Base-by-base conservation (phyloP, 2,329 filamentous ascomycete species). In the Zasmidium angulare region DNA sequence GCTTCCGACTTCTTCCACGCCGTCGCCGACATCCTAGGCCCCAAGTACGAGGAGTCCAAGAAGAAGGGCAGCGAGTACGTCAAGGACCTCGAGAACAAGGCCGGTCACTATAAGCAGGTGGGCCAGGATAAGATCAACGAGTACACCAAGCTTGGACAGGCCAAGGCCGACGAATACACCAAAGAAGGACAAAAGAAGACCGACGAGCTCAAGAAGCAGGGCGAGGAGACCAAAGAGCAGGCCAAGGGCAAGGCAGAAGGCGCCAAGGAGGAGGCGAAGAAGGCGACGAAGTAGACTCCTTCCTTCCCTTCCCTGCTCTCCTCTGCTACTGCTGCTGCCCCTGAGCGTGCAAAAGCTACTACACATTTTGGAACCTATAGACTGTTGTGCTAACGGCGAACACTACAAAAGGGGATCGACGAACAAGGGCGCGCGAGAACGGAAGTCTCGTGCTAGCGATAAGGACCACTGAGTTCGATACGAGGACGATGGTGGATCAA, bases 41-140 rank as follows among this genome's bases (percentile, higher is more conserved):
- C 70, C 53, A 71, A 70, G 62, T 70, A 70, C 65, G 69, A 74
- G 48, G 71, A 72, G 61, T 62, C 63, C 62, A 72, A 74, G 67
- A 66, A 73, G 68, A 74, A 72, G 63, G 66, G 64, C 29, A 55
- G 69, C 61, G 64, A 70, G 26, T 67, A 69, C 50, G 61, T 70
- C 50, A 56, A 65, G 17, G 56, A 66, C 7, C 63, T 66, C 53
- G 59, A 71, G 55, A 64, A 71, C 24, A 65, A 65, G 36, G 66
- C 67, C n/a, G 62, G 66, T 43, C 54, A 68, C 31, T 70, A 69
- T 60, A 66, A 65, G 57, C 43, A 68, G 50, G 31, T 57, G 54
- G 69, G 65, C 53, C 50, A 64, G 57, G 66, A 70, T n/a, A 71
- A 70, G 65, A 2, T 66, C 29, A 58, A 67, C 58, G 58, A 68